These are phyloP conservation scores for Fusarium sp. DNA, from an alignment of 2,329 filamentous ascomycete species.

Conservation along the genomic window DNA sequence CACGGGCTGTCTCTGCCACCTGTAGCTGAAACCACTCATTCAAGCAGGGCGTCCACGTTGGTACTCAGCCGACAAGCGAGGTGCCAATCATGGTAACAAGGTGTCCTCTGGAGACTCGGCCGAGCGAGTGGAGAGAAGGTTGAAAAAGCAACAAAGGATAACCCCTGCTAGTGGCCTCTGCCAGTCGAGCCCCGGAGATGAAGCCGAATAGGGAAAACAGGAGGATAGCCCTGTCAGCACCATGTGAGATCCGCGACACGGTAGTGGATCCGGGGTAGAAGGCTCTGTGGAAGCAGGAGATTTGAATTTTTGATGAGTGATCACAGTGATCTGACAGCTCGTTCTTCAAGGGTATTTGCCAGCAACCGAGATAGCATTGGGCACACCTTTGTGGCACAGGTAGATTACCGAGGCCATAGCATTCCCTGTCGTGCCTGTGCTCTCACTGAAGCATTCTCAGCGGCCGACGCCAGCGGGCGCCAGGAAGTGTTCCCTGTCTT, in stretches of 20 bases:
- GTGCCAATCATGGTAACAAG: conserved; percentile 14
- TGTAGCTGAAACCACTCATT: conserved; percentile 42
- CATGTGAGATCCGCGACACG: conserved; percentile 44
- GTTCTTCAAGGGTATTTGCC: conserved; percentile 11
- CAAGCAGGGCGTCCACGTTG: conserved; percentile 27
- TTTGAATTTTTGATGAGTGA: conserved; percentile 32
- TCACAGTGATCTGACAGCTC: conserved; percentile 14
- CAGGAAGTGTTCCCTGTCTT: conserved; percentile 13
- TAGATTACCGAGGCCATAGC: conserved; percentile 37
- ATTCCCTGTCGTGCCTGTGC: conserved; percentile 11
- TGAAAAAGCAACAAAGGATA: background rate
- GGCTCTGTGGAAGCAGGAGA: conserved; percentile 27
- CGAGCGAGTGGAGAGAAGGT: conserved; percentile 37
- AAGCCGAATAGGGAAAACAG: conserved; percentile 45
- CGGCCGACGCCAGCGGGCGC: conserved; percentile 38
- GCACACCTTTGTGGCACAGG: conserved; percentile 13
- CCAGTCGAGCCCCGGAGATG: conserved; percentile 42
- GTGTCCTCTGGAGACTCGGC: conserved; percentile 44
- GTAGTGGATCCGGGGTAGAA: conserved; percentile 48
- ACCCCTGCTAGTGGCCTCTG: conserved; percentile 6
- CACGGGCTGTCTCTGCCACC: conserved; percentile 26
- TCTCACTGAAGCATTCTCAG: conserved; percentile 28
- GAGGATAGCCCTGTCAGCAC: conserved; percentile 25
- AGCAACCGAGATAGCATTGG: conserved; percentile 23
- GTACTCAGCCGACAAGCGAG: conserved; percentile 29